phyloP scores from a whole-genome alignment of 306 rosid genomes.

The Begonia fuchsioides region DNA sequence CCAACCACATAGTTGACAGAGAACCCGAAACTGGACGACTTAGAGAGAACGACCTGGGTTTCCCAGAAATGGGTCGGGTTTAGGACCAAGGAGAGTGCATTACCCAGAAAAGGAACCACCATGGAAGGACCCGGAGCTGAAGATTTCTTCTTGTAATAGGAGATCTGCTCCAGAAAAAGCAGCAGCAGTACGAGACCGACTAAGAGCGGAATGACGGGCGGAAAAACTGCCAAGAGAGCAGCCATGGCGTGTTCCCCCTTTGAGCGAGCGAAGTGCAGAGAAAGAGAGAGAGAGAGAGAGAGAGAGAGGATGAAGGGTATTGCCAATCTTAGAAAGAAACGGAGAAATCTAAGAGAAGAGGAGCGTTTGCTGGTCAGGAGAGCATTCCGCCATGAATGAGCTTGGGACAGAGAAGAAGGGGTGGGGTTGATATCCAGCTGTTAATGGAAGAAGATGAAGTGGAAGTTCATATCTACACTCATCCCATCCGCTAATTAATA shows the following conservation, averaged over 20 bases:
- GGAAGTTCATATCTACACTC: not conserved
- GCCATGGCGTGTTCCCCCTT: not conserved
- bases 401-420: not conserved
- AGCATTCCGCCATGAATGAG: not conserved
- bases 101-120: conserved; percentile 56
- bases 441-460: not conserved
- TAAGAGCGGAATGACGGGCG: conserved; percentile 23
- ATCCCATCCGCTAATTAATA: too few relatives aligned
- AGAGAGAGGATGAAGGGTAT: not conserved
- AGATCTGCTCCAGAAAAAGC: conserved; percentile 49
- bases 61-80: conserved; percentile 71
- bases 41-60: conserved; percentile 33
- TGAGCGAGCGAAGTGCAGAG: not conserved
- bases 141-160: conserved; percentile 37
- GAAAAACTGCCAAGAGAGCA: too few relatives aligned
- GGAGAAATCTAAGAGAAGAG: not conserved
- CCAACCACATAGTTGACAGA: conserved; percentile 72
- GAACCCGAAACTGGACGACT: conserved; percentile 34
- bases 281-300: not conserved
- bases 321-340: not conserved
- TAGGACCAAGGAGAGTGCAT: conserved; percentile 41
- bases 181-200: conserved; percentile 22
- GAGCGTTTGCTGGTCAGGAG: not conserved
- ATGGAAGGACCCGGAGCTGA: conserved; percentile 47
- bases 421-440: not conserved